Conservation (phyloP, 331 rosid species). For the Quercus phellos region DNA sequence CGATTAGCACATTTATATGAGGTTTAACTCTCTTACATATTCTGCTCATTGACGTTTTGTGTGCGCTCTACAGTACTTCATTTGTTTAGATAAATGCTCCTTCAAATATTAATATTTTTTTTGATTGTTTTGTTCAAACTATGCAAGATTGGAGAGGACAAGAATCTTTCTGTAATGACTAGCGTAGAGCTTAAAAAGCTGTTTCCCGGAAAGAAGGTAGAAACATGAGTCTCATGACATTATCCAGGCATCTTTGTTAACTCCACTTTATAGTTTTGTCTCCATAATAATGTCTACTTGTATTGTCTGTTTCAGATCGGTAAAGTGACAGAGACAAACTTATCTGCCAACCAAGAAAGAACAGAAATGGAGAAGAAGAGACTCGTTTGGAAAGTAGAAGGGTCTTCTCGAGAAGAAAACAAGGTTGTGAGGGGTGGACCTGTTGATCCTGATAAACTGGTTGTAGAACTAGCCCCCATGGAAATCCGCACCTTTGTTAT, state of each 20-base stretch:
- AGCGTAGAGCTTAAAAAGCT: constrained; percentile 76
- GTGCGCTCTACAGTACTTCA: neutral
- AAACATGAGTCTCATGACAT: constrained; percentile 8
- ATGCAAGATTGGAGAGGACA: constrained; percentile 84
- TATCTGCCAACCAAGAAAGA: constrained; percentile 88
- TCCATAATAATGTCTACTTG: neutral
- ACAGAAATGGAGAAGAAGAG: constrained; percentile 75
- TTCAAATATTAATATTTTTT: neutral
- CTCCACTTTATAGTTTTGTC: neutral
- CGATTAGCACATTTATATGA: constrained; percentile 77
- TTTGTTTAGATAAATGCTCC: neutral
- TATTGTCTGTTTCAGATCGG: constrained; percentile 45
- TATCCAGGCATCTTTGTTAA: neutral
- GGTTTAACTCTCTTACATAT: constrained; percentile 32
- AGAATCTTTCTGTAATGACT: constrained; percentile 49
- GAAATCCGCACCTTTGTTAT: constrained; percentile 54
- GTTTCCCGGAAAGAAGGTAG: constrained; percentile 76
- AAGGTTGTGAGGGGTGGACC: constrained; percentile 66
- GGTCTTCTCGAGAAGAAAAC: constrained; percentile 28
- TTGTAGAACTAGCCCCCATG: constrained; percentile 48
- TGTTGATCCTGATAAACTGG: constrained; percentile 33
- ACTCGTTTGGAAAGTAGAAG: constrained; percentile 65
- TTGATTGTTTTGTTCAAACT: constrained; percentile 10
- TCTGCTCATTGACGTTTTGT: neutral
- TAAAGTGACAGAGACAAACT: constrained; percentile 65